phyloP scores from a whole-genome alignment of 139 green algal species.

The Chlorella sp. region DNA sequence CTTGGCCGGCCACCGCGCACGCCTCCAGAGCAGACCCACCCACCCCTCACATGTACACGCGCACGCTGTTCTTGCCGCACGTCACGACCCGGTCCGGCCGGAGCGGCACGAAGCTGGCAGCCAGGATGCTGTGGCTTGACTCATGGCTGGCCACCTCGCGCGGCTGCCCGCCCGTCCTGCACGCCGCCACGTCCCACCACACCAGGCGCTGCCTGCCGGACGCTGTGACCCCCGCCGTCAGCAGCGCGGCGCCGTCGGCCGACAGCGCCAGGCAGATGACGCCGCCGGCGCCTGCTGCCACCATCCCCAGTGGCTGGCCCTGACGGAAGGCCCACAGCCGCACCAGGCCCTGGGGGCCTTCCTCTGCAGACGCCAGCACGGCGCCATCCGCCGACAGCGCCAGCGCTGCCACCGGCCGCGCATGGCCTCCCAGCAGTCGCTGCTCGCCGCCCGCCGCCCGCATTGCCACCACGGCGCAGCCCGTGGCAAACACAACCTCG shows the following conservation, averaged over 20 bases:
- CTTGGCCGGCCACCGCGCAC: not conserved
- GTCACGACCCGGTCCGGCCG: constrained; percentile 74
- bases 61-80: constrained; percentile 73
- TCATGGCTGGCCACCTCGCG: constrained; percentile 37
- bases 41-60: constrained; percentile 56
- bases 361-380: constrained; percentile 70
- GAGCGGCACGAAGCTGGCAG: constrained; percentile 62
- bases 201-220: constrained; percentile 66
- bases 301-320: constrained; percentile 53
- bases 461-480: constrained; percentile 59
- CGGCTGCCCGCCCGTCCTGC: constrained; percentile 5
- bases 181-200: constrained; percentile 68
- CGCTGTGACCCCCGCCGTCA: constrained; percentile 67
- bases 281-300: constrained; percentile 52
- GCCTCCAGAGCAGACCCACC: not conserved
- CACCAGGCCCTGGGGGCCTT: constrained; percentile 64
- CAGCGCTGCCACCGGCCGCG: constrained; percentile 55
- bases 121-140: constrained; percentile 74
- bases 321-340: constrained; percentile 73
- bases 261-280: constrained; percentile 73
- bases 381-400: constrained; percentile 52
- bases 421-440: constrained; percentile 69
- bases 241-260: constrained; percentile 59
- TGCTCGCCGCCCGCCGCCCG: constrained; percentile 27
- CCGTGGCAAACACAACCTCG: constrained; percentile 65